Base-by-base conservation (phyloP, 306 rosid species). In the Casuarina glauca region DNA sequence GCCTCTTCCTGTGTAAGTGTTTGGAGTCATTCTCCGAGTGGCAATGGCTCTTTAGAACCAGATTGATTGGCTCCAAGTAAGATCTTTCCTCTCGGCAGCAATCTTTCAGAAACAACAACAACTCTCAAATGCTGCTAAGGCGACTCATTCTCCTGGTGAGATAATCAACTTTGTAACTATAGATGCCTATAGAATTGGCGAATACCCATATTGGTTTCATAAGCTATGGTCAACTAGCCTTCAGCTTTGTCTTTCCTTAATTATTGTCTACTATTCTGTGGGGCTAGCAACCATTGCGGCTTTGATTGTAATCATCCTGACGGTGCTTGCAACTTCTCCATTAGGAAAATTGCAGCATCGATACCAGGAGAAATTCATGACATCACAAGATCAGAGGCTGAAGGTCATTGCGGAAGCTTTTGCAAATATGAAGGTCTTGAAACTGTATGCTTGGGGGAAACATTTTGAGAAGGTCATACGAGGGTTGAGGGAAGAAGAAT, bases 81-180 rank as follows among this genome's bases (percentile, higher is more conserved):
- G 86, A 78, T 91, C 98, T 36, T 58, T 84, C 13, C 91, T 93
- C 41, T 83, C 90, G 2, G 87, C 98, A 16, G 85, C 76, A 58
- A 88, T 93, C 36, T 93, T 85, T 69, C 80, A 83, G 76, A 93
- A 93, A 67, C 84, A 80, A 79, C 50, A 89, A 44, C 79, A 76
- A 55, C 68, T 93, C 50, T 93, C 98, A 7, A 88, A 82, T 81
- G 85, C 86, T 75, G 84, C 95, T 39, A 85, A 75, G 69, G 36
- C 86, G 86, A 45, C 38, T 17, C 97, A 93, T 82, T 91, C 97
- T 4, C 77, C 90, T 45, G 98, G 98, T 5, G 93, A 91, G 85
- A 87, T 93, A 41, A 88, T 90, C 95, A 93, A 90, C 78, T 93
- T 91, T 76, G 90, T 87, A 20, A 89, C 93, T 0, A 95, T 91